A percentile compares a stretch with the other conserved stretches of the same genome.
These are phyloP conservation scores for Emergomyces africanus DNA, from an alignment of 2,329 filamentous ascomycete genomes.

Conservation along the genomic window DNA sequence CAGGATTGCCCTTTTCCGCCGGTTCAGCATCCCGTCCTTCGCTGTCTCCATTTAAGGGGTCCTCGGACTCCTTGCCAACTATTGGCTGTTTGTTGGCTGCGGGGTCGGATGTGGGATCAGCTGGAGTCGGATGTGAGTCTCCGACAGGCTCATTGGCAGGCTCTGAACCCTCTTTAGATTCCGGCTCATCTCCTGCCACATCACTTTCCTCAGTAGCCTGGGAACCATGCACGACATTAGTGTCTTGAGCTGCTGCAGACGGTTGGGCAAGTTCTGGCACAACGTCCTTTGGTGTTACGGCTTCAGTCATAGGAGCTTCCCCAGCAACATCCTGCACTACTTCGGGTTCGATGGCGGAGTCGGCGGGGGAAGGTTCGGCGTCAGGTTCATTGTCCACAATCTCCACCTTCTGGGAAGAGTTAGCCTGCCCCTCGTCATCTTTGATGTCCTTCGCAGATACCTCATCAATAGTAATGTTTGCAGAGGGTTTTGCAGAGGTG, in stretches of 20 bases:
- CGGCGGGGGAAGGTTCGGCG: slow-evolving; percentile 4
- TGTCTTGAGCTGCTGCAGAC: slow-evolving; percentile 7
- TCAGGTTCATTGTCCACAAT: slow-evolving; percentile 3
- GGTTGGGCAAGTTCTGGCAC: neutral
- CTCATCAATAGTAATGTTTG: neutral
- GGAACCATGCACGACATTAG: slow-evolving; percentile 5
- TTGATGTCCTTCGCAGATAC: neutral
- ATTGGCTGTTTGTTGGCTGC: slow-evolving; percentile 3
- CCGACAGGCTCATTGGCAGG: neutral
- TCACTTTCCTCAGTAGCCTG: slow-evolving; percentile 3
- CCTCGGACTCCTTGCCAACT: slow-evolving; percentile 2
- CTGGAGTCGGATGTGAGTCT: neutral
- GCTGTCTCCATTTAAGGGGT: neutral
- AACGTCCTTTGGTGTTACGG: slow-evolving; percentile 4
- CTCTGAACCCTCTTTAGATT: neutral
- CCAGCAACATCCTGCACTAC: slow-evolving; percentile 5
- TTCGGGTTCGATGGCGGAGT: slow-evolving; percentile 4
- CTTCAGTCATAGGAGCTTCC: slow-evolving; percentile 1
- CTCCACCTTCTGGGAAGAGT: neutral
- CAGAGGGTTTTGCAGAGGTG: slow-evolving; percentile 6
- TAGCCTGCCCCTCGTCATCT: neutral
- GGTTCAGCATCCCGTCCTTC: neutral
- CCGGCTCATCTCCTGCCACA: neutral
- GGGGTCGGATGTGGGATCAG: neutral
- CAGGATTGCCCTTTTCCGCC: neutral